phyloP scores from a whole-genome alignment of 352 stramenopile genomes.

The Thalassiosira mediterranea region DNA sequence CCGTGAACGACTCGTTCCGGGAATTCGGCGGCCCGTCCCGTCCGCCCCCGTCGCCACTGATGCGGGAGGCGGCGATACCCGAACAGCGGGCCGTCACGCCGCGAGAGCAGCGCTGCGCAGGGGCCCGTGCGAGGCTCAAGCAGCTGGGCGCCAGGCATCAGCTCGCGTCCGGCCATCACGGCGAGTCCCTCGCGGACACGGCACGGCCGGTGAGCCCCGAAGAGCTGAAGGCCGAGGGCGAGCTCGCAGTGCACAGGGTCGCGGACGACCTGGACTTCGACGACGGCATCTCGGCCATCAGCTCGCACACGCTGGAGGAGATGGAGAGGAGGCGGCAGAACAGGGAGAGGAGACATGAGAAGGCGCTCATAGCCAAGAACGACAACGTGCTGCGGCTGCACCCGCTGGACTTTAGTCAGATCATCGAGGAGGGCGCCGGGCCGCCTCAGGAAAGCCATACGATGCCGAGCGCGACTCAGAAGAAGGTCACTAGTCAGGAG shows the following conservation, averaged over 20 bases:
- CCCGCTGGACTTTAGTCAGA: conserved; percentile 13
- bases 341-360: not conserved
- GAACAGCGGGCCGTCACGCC: not conserved
- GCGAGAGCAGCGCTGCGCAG: conserved; percentile 8
- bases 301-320: conserved; percentile 70
- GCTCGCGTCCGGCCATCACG: conserved; percentile 30
- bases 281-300: conserved; percentile 74
- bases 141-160: conserved; percentile 45
- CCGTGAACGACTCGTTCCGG: not conserved
- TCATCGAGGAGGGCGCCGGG: conserved; percentile 10
- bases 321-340: conserved; percentile 42
- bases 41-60: not conserved
- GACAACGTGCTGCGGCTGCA: conserved; percentile 13
- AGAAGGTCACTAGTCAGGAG: not conserved
- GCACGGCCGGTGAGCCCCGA: conserved; percentile 24
- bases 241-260: not conserved
- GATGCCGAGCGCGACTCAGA: not conserved
- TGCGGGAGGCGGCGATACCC: not conserved
- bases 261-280: conserved; percentile 48
- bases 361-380: not conserved
- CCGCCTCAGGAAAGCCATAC: not conserved
- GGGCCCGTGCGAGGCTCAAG: conserved; percentile 31
- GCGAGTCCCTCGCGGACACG: conserved; percentile 30
- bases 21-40: not conserved
- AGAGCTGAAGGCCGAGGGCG: not conserved